Percentiles rank a stretch among this genome's conserved stretches.
Evolutionary conservation across 2,329 filamentous ascomycete genomes (phyloP).

Genomic region (Hymenoscyphus scutula): DNA sequence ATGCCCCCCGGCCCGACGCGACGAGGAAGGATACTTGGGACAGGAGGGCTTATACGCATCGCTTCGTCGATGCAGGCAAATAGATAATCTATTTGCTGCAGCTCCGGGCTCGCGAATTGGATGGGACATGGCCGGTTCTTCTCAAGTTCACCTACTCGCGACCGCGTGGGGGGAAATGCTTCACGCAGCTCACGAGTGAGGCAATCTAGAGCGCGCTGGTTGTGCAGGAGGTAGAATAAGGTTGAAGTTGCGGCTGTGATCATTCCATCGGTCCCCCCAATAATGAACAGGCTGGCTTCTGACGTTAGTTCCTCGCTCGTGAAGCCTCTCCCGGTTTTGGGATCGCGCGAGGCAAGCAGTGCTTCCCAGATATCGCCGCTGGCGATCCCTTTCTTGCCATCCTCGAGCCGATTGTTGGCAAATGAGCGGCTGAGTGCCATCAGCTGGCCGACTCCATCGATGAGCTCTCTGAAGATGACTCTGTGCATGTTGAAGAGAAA

Average conservation of each 20-base stretch:
- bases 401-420: constrained; percentile 6
- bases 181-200: constrained; percentile 35
- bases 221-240: constrained; percentile 38
- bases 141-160: constrained; percentile 20
- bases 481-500: constrained; percentile 5
- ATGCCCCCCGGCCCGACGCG: constrained; percentile 36
- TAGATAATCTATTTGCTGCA: constrained; percentile 35
- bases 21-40: constrained; percentile 44
- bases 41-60: constrained; percentile 45
- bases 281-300: constrained; percentile 12
- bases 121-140: too few relatives aligned
- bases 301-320: constrained; percentile 8
- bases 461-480: constrained; percentile 6
- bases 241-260: constrained; percentile 34
- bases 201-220: constrained; percentile 30
- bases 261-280: constrained; percentile 33
- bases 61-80: constrained; percentile 48
- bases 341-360: constrained; percentile 3
- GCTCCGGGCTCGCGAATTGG: constrained; percentile 15
- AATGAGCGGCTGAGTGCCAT: constrained; percentile 4
- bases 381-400: constrained; percentile 3
- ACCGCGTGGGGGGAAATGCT: constrained; percentile 38
- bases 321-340: constrained; percentile 1
- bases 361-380: constrained; percentile 7
- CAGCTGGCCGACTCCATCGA: constrained; percentile 2